Evolutionary conservation across 805 yeast species (phyloP), one percentile per base, ranked within the genome.

Genomic region (Hanseniaspora taiwanica): DNA sequence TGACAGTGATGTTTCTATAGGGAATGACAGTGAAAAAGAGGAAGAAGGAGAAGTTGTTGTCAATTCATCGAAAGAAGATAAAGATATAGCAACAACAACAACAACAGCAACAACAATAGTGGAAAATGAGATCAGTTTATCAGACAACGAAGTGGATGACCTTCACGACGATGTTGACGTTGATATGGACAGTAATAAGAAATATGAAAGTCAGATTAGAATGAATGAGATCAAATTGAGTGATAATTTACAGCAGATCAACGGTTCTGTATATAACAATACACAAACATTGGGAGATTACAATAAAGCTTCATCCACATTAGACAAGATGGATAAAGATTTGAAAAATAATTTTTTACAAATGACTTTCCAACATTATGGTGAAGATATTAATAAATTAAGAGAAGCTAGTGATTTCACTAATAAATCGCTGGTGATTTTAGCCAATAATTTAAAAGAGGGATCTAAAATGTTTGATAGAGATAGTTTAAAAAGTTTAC

Each of bases 351-450:
- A 69, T 40, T 80, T 67, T 48, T 55, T 80, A 51, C 64, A 62
- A 25, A 49, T 74, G 44, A 69, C 79, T 72, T 71, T 81, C 36
- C 58, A 62, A 14, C 68, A 65, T 29, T 80, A 76, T 49, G 74
- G 77, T 36, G 75, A 74, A 42, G 83, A 78, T 44, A 62, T 78
- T 29, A 77, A 74, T 49, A 63, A 64, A 40, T 59, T 78, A 45
- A 71, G 86, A 53, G 64, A 66, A 40, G 74, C 76, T 27, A 78
- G 77, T 8, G 85, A 79, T 53, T 80, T 80, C 50, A 68, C 67
- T 9, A 68, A 64, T 23, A 71, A 69, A 48, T 76, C 82, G 21
- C 62, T 79, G 42, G 69, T 69, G 10, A 49, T 72, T 39, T 56
- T 76, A 48, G 81, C 80, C 3, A 71, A 71, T 47, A 63, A 74